A percentile compares a stretch with the other conserved stretches of the same genome.
Conservation (phyloP, 2,329 filamentous ascomycete species). For the Macroventuria anomochaeta region DNA sequence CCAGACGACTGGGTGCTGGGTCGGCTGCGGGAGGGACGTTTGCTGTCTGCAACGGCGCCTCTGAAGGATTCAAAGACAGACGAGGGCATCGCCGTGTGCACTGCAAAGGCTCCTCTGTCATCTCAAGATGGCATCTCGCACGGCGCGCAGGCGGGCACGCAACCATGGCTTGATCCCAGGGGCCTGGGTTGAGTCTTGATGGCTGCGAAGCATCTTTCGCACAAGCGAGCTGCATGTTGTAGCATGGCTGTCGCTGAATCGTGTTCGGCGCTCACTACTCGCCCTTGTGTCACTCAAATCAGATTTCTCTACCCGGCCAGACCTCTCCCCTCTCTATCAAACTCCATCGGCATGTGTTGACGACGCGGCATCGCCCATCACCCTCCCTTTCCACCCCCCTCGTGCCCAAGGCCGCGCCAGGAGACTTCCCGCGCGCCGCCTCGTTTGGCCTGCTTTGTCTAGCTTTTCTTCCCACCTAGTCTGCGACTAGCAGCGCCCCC, state of each 20-base stretch:
- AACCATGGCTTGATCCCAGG: slow-evolving; percentile 33
- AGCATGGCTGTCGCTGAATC: slow-evolving; percentile 23
- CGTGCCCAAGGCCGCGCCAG: slow-evolving; percentile 6
- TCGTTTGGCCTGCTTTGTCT: slow-evolving; percentile 2
- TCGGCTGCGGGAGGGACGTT: slow-evolving; percentile 28
- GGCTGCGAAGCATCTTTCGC: slow-evolving; percentile 17
- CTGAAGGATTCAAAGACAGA: slow-evolving; percentile 9
- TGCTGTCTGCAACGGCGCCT: slow-evolving; percentile 30
- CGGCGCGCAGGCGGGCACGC: slow-evolving; percentile 27
- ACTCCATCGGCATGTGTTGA: slow-evolving; percentile 3
- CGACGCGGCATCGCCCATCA: background rate
- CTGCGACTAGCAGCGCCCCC: slow-evolving; percentile 25
- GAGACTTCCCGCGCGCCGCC: slow-evolving; percentile 7
- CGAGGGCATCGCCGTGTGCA: slow-evolving; percentile 22
- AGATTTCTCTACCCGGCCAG: slow-evolving; percentile 10
- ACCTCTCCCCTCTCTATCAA: slow-evolving; percentile 13
- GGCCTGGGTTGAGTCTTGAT: slow-evolving; percentile 27
- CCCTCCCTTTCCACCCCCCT: slow-evolving; percentile 4
- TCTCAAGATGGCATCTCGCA: slow-evolving; percentile 24
- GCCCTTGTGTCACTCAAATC: slow-evolving; percentile 27
- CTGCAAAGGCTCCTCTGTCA: slow-evolving; percentile 23
- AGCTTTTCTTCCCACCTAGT: slow-evolving; percentile 7
- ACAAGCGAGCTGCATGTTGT: slow-evolving; percentile 35
- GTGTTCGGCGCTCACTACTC: slow-evolving; percentile 25
- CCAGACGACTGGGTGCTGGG: background rate